These are phyloP conservation scores for Penicillium angulare DNA, from an alignment of 495 filamentous ascomycete species.

Conservation along the genomic window DNA sequence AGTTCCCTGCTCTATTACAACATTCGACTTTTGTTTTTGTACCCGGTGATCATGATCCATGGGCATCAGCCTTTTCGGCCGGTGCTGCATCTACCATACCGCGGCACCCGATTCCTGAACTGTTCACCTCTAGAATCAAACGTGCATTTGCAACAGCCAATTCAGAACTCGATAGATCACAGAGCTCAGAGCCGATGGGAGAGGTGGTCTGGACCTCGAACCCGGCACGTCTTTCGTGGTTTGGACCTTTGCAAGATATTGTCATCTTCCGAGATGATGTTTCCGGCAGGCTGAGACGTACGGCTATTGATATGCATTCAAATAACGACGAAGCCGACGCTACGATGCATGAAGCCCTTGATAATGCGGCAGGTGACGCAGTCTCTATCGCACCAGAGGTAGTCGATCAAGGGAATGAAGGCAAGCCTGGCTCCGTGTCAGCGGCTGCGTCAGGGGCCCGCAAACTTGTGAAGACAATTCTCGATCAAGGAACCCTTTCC, in stretches of 20 bases:
- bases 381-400: constrained; percentile 8
- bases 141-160: constrained; percentile 77
- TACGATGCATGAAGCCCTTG: constrained; percentile 20
- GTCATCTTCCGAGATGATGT: constrained; percentile 85
- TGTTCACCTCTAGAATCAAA: constrained; percentile 82
- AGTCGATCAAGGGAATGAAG: constrained; percentile 14
- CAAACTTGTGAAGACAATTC: constrained; percentile 82
- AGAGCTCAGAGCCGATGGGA: constrained; percentile 49
- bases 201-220: constrained; percentile 87
- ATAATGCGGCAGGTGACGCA: constrained; percentile 8
- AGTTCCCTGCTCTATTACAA: constrained; percentile 81
- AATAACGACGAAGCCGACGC: constrained; percentile 20
- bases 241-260: constrained; percentile 83
- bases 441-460: constrained; percentile 62
- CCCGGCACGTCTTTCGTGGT: constrained; percentile 74
- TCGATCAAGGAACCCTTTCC: constrained; percentile 87
- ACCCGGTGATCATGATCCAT: constrained; percentile 94
- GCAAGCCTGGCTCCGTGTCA: constrained; percentile 30
- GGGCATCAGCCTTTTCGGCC: constrained; percentile 80
- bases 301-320: constrained; percentile 56
- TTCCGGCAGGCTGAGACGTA: constrained; percentile 69
- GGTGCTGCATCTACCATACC: constrained; percentile 79
- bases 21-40: constrained; percentile 85
- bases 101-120: constrained; percentile 68
- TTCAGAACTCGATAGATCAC: constrained; percentile 52